Percentiles rank a stretch among this genome's conserved stretches.
These are phyloP conservation scores for Geotrichum bryndzae DNA, from an alignment of 1,139 yeast species.

Conservation along the genomic window DNA sequence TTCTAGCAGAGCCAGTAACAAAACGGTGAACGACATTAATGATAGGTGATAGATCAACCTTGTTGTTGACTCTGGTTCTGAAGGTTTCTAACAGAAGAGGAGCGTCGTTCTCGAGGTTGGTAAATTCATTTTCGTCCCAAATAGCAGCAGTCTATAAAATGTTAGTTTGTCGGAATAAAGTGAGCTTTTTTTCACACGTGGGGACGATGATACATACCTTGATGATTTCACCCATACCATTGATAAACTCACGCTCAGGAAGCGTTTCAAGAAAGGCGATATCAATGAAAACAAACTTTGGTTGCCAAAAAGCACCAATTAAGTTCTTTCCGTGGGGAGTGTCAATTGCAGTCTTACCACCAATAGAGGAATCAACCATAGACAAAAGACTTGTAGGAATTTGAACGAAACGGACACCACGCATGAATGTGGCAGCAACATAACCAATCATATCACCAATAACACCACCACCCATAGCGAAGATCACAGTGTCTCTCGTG, in stretches of 20 bases:
- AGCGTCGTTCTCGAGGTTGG: conserved; percentile 65
- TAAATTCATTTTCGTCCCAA: conserved; percentile 87
- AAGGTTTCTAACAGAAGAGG: conserved; percentile 18
- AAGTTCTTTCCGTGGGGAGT: conserved; percentile 96
- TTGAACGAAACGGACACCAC: conserved; percentile 93
- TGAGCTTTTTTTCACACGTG: not conserved
- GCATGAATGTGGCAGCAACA: conserved; percentile 98
- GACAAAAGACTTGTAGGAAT: conserved; percentile 90
- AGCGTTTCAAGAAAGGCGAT: conserved; percentile 79
- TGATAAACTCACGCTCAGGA: conserved; percentile 89
- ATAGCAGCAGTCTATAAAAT: conserved; percentile 73
- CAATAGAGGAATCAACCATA: conserved; percentile 98
- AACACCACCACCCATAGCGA: conserved; percentile 98
- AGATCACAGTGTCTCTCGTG: conserved; percentile 89
- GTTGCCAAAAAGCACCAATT: conserved; percentile 98
- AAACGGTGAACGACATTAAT: conserved; percentile 68
- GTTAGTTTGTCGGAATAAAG: conserved; percentile 5
- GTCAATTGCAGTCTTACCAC: conserved; percentile 98
- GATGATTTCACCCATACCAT: conserved; percentile 98
- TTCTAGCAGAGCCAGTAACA: conserved; percentile 79
- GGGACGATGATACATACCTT: conserved; percentile 38
- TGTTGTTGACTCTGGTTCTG: conserved; percentile 20
- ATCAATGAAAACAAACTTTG: conserved; percentile 81
- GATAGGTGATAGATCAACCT: conserved; percentile 58
- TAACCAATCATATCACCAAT: conserved; percentile 99